Evolutionary conservation across 176 grass and related monocot species (phyloP), one percentile per base, ranked within the genome.

Genomic region (Calamus simplicifolius): DNA sequence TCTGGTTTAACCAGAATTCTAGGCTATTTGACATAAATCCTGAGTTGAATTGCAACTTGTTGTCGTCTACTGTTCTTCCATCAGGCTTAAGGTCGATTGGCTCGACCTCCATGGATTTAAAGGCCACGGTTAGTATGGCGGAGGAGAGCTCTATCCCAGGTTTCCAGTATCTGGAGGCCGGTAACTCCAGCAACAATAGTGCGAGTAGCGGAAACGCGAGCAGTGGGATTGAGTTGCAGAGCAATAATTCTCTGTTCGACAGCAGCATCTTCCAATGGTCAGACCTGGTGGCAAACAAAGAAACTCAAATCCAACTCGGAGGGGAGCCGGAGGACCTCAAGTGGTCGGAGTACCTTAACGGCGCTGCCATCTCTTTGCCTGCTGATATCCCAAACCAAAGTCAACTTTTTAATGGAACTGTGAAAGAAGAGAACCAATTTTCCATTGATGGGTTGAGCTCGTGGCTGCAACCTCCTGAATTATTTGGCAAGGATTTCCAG

Each of bases 271-370:
- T 66, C 49, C 63, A 48, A 6, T 66, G 63, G 63, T 27, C 63
- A 25, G 63, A 52, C 16, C 18, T 66, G 49, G 16, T 25, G 7
- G 13, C 38, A 1, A 49, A 64, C 23, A 51, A 51, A 23, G 49
- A 52, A 5, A 14, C 49, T 7, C 63, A 28, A 5, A 15, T 52
- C 49, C 48, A 66, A 2, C 15, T 66, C 16, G 62, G 6, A 18
- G 63, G 25, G 13, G 63, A 66, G 26, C 49, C 63, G 3, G 63
- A 66, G 63, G 63, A 66, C 19, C 63, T 66, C 49, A 66, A 52
- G 18, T 66, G 63, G 63, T 66, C 63, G 2, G 63, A 66, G 49
- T 66, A 52, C 49, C 63, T 66, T 48, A 17, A 66, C 6, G 63
- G 63, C 25, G 49, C 21, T 23, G 21, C 25, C 63, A 51, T 51